Base-by-base conservation (phyloP, 1,139 yeast genomes). In the Geotrichum fermentans region DNA sequence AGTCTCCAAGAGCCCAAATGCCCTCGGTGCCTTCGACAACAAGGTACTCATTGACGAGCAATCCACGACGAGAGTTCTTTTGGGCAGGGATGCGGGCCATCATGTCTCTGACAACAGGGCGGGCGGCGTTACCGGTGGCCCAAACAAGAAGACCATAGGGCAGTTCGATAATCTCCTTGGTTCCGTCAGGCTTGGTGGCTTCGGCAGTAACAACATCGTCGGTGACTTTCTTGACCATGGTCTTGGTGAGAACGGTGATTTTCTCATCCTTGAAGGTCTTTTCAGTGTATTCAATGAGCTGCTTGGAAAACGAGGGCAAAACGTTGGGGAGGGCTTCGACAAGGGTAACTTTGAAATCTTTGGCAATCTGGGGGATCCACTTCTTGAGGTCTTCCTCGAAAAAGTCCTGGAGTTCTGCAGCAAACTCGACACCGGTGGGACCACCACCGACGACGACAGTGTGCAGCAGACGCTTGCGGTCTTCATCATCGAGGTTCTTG, bases 81-180 rank as follows among this genome's bases (percentile, higher is more conserved):
- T 90, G 97, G 56, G 82, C 92, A 44, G 85, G 87, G 58, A 89
- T 72, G 69, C 78, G 77, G 50, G 75, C 63, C 68, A 83, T 80
- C 65, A 90, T 73, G 61, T 79, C 79, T 55, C 80, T 75, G 52
- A 85, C 78, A 55, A 89, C 78, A 43, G 80, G 80, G 70, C 96
- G 83, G 56, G 90, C 90, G 54, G 94, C 92, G 68, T 87, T 89
- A 72, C 97, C 97, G 47, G 96, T 90, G 53, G 97, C 97, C 97
- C 97, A 89, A 57, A 89, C 92, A 60, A 89, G 77, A 63, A 87
- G 73, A 64, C 97, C 97, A 67, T 89, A 90, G 50, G 96, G 96
- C 62, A 89, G 73, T 57, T 79, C 83, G 44, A 77, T 70, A 49
- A 72, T 70, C 58, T 77, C 75, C 58, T 78, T 73, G 38, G 76